phyloP scores from a whole-genome alignment of 306 rosid genomes.

The Lathyrus oleraceus region DNA sequence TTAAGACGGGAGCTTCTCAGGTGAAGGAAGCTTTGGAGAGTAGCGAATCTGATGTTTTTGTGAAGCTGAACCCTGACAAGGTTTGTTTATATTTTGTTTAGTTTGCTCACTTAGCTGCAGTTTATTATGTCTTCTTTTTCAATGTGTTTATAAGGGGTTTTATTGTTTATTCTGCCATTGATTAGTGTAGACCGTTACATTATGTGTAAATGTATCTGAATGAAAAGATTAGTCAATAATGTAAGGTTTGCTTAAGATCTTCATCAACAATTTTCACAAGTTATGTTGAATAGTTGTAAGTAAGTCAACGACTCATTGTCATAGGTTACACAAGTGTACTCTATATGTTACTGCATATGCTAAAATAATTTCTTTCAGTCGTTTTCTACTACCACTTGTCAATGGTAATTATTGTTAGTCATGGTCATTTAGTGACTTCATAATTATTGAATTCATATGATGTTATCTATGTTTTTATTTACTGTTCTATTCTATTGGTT shows the following conservation, averaged over 20 bases:
- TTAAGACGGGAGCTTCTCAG: constrained; percentile 59
- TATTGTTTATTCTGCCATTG: background rate
- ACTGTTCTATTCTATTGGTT: too few species aligned
- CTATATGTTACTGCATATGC: too few species aligned
- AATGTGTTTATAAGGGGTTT: too few species aligned
- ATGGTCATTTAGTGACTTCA: background rate
- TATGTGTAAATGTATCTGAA: background rate
- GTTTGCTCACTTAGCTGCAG: background rate
- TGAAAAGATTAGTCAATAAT: too few species aligned
- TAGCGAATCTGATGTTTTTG: constrained; percentile 50
- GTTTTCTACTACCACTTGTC: background rate
- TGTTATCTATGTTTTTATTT: too few species aligned
- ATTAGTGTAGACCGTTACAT: background rate
- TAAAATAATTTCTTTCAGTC: background rate
- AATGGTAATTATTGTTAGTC: background rate
- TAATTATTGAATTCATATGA: background rate
- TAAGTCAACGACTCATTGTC: too few species aligned
- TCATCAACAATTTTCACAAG: background rate
- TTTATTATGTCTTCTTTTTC: background rate
- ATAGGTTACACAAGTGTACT: too few species aligned
- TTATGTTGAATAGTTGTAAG: too few species aligned
- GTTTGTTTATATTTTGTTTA: constrained; percentile 22
- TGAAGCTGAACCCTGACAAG: constrained; percentile 73
- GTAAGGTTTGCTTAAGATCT: background rate
- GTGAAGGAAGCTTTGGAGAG: constrained; percentile 67